Evolutionary conservation across 495 filamentous ascomycete species (phyloP).

Genomic region (Glutinoglossum americanum): DNA sequence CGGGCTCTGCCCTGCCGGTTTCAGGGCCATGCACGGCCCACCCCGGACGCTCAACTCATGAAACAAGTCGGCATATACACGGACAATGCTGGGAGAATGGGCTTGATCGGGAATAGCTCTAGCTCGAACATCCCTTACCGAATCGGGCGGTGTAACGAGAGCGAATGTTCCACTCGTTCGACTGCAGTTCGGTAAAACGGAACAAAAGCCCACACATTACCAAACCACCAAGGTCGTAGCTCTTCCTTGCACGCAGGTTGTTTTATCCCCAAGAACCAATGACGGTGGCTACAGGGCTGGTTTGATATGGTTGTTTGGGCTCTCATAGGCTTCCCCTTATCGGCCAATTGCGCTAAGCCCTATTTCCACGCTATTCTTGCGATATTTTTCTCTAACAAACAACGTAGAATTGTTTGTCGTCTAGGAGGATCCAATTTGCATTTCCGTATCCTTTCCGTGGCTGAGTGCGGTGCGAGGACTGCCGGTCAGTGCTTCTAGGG

Average conservation of each 20-base stretch:
- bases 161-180: not conserved
- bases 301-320: too few relatives aligned
- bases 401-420: not conserved
- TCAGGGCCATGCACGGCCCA: not conserved
- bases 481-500: not conserved
- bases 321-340: too few relatives aligned
- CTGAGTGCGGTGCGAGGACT: not conserved
- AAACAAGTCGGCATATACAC: not conserved
- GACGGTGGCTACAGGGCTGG: too few relatives aligned
- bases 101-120: not conserved
- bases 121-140: not conserved
- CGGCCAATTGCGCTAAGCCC: not conserved
- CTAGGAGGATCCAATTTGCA: not conserved
- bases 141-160: not conserved
- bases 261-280: too few relatives aligned
- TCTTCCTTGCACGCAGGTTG: too few relatives aligned
- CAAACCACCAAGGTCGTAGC: too few relatives aligned
- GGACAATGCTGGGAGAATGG: too few relatives aligned
- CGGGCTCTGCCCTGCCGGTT: not conserved
- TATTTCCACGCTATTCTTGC: not conserved
- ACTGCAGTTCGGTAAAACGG: not conserved
- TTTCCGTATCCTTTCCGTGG: not conserved
- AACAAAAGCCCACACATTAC: too few relatives aligned
- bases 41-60: not conserved
- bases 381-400: not conserved